A percentile compares a stretch with the other conserved stretches of the same genome.
Conservation (phyloP, 2,329 filamentous ascomycete genomes). For the Ophiostoma australiae region DNA sequence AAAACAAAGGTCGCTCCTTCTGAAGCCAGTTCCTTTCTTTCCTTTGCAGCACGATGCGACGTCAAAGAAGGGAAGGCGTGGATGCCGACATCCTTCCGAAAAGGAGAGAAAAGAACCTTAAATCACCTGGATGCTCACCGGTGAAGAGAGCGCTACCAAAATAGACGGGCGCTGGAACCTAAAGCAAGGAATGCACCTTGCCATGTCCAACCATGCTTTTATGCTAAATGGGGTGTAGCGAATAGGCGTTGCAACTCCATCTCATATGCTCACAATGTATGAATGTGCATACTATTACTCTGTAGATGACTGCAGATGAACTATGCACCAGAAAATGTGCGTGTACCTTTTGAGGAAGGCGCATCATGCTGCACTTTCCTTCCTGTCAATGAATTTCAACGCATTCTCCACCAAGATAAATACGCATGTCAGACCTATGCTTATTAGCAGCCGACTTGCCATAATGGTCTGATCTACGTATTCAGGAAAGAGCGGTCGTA, state of each 20-base stretch:
- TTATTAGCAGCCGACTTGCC: background rate
- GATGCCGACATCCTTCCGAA: background rate
- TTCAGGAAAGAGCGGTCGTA: no score
- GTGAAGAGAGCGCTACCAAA: background rate
- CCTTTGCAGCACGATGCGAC: background rate
- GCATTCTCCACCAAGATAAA: background rate
- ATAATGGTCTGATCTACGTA: no score
- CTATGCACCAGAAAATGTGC: background rate
- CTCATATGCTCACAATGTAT: no score
- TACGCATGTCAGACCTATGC: background rate
- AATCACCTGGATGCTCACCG: background rate
- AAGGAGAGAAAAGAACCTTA: background rate
- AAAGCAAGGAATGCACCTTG: background rate
- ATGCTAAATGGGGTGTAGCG: background rate
- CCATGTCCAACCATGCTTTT: background rate
- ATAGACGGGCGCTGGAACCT: background rate
- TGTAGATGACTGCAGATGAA: background rate
- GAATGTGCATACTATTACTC: no score
- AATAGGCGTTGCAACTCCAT: background rate
- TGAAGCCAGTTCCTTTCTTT: background rate
- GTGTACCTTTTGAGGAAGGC: constrained; percentile 1
- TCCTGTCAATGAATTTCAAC: background rate
- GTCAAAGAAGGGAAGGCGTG: constrained; percentile 1
- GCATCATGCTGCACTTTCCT: background rate
- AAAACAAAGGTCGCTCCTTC: constrained; percentile 6